A percentile compares a stretch with the other conserved stretches of the same genome.
phyloP scores from a whole-genome alignment of 208 protist genomes.

The Balamuthia mandrillaris region DNA sequence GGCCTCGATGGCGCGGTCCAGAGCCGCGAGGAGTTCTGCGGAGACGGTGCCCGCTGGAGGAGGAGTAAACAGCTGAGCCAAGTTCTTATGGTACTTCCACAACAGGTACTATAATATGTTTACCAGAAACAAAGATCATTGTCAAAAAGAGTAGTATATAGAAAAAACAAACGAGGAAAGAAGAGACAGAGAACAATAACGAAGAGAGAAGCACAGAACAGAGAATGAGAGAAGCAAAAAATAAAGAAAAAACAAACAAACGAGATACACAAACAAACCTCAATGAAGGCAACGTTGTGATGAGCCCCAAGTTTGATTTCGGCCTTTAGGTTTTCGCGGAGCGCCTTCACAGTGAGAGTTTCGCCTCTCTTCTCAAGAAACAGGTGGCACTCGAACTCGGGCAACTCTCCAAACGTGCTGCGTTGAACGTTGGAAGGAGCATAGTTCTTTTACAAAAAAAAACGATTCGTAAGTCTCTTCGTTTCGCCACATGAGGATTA shows the following conservation, averaged over 20 bases:
- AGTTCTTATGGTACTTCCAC: slow-evolving; percentile 27
- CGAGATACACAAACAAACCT: too few species aligned
- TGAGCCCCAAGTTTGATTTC: slow-evolving; percentile 5
- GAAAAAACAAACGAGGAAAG: too few species aligned
- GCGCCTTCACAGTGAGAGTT: not conserved
- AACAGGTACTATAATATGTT: too few species aligned
- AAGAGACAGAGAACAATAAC: too few species aligned
- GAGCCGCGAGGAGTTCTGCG: not conserved
- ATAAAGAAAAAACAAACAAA: too few species aligned
- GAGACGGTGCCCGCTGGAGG: slow-evolving; percentile 6
- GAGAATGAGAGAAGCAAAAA: too few species aligned
- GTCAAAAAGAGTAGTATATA: too few species aligned
- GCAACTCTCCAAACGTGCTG: not conserved
- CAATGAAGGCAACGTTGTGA: slow-evolving; percentile 13
- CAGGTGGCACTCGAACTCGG: slow-evolving; percentile 9
- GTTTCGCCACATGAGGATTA: too few species aligned
- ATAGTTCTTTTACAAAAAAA: too few species aligned
- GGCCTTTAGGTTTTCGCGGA: slow-evolving; percentile 25
- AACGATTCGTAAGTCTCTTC: too few species aligned
- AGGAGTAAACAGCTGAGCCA: slow-evolving; percentile 18
- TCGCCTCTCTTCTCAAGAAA: slow-evolving; percentile 21
- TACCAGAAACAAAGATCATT: too few species aligned
- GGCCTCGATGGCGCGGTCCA: slow-evolving; percentile 6
- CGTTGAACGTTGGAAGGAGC: not conserved
- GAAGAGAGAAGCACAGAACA: too few species aligned